Base-by-base conservation (phyloP, 2,329 filamentous ascomycete genomes). In the Pestalotiopsis sp. region DNA sequence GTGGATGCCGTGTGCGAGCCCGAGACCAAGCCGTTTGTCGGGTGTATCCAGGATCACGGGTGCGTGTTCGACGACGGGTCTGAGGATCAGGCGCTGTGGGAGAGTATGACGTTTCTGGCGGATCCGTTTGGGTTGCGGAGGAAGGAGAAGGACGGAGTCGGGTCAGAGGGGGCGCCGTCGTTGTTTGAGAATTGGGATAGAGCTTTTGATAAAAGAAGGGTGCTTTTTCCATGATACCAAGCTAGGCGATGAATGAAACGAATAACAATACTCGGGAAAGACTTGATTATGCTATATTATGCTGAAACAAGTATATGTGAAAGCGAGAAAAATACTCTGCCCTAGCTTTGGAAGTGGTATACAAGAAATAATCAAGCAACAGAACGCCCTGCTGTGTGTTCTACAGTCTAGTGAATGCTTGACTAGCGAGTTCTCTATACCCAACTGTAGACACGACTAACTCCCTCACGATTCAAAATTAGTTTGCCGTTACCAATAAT, bases 41-140 rank as follows among this genome's bases (percentile, higher is more conserved):
- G 65, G 10, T 66, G 65, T 22, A 24, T 66, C 3, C 60, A 66
- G 24, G 30, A 48, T 22, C 14, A 38, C 14, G 44, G 44, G 3
- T 66, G 65, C 30, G 38, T 26, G 14, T 40, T 22, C 17, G 30
- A 35, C 30, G 52, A 58, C 13, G 61, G 30, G 10, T 35, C 39
- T 3, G 65, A 66, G 30, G 65, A 66, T 14, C 11, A 48, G 57
- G 30, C n/a, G 56, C 20, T 66, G 17, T 66, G 65, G 65, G 40
- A 52, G 57, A 58, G 52, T 5, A 10, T 61, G 58, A 20, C 35
- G 35, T 26, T 17, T 9, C 6, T 61, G 30, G 58, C 58, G 4
- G 58, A 61, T 39, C 58, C 58, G 7, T 61, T 61, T 39, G 30
- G 30, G 10, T 61, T 61, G 58, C 40, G 58, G 30, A 61, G 26